Evolutionary conservation across 495 filamentous ascomycete species (phyloP).

Genomic region (Entonaema liquescens): DNA sequence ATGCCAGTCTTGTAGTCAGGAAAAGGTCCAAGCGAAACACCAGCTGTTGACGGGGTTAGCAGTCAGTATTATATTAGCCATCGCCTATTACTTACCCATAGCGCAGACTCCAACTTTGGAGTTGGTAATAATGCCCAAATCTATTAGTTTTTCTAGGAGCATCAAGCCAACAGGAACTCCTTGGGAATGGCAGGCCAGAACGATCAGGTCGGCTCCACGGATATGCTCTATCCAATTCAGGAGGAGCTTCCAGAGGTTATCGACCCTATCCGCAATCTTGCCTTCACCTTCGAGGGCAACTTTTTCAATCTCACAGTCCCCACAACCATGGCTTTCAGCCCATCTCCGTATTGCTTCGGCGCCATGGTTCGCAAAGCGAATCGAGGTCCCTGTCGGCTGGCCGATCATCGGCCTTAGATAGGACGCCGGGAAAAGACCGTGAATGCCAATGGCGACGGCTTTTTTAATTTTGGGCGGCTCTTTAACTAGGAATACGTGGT

Average conservation of each 20-base stretch:
- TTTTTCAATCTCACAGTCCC: conserved; percentile 79
- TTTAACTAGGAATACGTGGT: conserved; percentile 76
- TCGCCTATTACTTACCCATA: conserved; percentile 63
- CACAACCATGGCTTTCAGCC: conserved; percentile 72
- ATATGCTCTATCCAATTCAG: conserved; percentile 96
- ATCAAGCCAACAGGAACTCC: conserved; percentile 94
- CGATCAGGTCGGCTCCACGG: conserved; percentile 82
- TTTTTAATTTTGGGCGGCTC: conserved; percentile 76
- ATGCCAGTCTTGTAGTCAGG: conserved; percentile 83
- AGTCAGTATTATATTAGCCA: not conserved
- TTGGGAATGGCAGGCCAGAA: conserved; percentile 93
- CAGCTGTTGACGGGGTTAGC: conserved; percentile 61
- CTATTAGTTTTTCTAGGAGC: conserved; percentile 90
- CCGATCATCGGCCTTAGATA: conserved; percentile 87
- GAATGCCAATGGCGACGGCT: conserved; percentile 91
- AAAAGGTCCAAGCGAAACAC: conserved; percentile 93
- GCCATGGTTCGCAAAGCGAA: conserved; percentile 89
- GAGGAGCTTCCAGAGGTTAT: conserved; percentile 90
- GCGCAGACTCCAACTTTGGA: conserved; percentile 82
- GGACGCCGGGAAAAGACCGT: conserved; percentile 90
- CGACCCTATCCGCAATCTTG: conserved; percentile 88
- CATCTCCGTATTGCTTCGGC: conserved; percentile 85
- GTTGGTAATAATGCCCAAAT: conserved; percentile 73
- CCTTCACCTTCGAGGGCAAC: conserved; percentile 97
- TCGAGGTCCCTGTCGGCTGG: conserved; percentile 93